Evolutionary conservation across 192 early-diverging fungal genomes (phyloP).

Genomic region (Coemansia sp.): DNA sequence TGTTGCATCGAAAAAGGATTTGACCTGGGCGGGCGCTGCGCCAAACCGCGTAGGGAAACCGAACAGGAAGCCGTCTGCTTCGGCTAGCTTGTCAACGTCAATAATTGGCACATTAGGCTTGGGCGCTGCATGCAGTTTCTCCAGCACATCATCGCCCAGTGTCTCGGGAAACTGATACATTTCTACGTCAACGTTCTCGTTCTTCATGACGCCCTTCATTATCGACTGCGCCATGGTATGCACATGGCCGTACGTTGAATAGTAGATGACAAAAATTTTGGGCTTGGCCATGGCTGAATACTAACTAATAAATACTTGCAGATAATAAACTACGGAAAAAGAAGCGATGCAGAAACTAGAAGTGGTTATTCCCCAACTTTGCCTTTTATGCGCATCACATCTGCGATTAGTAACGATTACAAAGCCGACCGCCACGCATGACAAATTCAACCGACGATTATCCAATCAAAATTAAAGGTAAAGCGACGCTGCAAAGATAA

Average conservation of each 20-base stretch:
- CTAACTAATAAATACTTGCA: neutral
- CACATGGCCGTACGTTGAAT: conserved; percentile 71
- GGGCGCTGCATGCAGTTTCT: conserved; percentile 62
- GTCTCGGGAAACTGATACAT: conserved; percentile 61
- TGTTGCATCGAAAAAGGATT: conserved; percentile 31
- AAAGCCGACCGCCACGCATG: neutral
- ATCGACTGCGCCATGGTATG: conserved; percentile 61
- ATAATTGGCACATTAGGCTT: conserved; percentile 50
- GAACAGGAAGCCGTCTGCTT: conserved; percentile 24
- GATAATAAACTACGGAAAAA: neutral
- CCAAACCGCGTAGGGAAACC: conserved; percentile 42
- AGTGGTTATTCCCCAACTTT: neutral
- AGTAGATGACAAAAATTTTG: conserved; percentile 63
- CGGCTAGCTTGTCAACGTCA: conserved; percentile 1
- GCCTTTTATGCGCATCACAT: neutral
- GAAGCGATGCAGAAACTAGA: neutral
- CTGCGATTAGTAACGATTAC: neutral
- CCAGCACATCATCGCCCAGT: conserved; percentile 57
- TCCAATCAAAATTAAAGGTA: conserved; percentile 65
- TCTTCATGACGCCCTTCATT: conserved; percentile 59
- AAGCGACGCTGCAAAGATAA: conserved; percentile 94
- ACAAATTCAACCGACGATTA: neutral
- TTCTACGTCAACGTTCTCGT: conserved; percentile 48
- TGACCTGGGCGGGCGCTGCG: conserved; percentile 29
- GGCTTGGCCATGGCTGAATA: conserved; percentile 35